phyloP scores from a whole-genome alignment of 2,329 filamentous ascomycete genomes.

The Fusarium miscanthi region DNA sequence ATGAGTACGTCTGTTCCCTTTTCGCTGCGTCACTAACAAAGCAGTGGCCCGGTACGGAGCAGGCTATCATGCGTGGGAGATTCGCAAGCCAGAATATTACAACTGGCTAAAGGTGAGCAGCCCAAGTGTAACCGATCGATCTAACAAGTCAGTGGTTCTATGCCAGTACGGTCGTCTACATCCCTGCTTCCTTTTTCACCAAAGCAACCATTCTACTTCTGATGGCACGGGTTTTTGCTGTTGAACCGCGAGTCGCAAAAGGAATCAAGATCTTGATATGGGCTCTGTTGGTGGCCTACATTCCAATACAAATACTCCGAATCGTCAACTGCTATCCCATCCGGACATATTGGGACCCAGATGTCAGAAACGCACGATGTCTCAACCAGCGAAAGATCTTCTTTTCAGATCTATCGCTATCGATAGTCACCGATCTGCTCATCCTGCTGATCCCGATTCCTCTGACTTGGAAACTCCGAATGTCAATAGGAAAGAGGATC shows the following conservation, averaged over 20 bases:
- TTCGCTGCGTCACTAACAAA: not conserved
- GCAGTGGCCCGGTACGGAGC: conserved; percentile 34
- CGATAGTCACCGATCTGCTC: conserved; percentile 35
- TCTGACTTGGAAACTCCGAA: conserved; percentile 27
- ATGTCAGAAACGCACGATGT: conserved; percentile 44
- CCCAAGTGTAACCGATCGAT: fast-evolving
- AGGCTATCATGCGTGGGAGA: conserved; percentile 40
- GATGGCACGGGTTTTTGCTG: conserved; percentile 39
- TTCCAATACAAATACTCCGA: conserved; percentile 50
- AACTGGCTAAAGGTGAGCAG: conserved; percentile 32
- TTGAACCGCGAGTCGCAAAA: conserved; percentile 26
- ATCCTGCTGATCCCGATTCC: conserved; percentile 34
- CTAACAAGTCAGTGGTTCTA: conserved; percentile 38
- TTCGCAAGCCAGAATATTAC: conserved; percentile 29
- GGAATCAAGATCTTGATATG: conserved; percentile 34
- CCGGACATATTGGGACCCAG: conserved; percentile 53
- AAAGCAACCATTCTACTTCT: conserved; percentile 39
- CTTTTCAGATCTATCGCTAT: conserved; percentile 27
- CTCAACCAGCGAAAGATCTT: conserved; percentile 49
- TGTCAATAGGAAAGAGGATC: conserved; percentile 33
- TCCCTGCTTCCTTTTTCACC: conserved; percentile 38
- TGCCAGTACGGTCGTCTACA: conserved; percentile 35
- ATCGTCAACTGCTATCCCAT: conserved; percentile 57
- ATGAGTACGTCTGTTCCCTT: conserved; percentile 20
- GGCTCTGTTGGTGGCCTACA: conserved; percentile 26